phyloP scores from a whole-genome alignment of 768 basidiomycete genomes.

The Tulasnella sp. region DNA sequence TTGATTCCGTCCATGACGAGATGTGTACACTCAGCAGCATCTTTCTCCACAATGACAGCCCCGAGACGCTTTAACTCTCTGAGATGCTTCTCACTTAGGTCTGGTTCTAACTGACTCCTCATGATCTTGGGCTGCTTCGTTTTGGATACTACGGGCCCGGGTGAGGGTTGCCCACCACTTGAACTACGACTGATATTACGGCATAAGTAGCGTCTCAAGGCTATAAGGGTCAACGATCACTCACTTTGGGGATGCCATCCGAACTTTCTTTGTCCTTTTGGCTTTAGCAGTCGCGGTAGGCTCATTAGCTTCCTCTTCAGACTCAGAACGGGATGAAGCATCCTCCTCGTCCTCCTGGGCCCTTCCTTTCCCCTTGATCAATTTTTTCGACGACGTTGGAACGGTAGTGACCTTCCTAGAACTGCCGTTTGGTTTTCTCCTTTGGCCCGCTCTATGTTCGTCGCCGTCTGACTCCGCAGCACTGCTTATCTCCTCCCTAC shows the following conservation, averaged over 20 bases:
- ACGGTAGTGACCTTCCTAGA: not conserved
- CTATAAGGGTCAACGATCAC: too few species aligned
- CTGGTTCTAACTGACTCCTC: not conserved
- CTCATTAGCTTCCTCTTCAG: not conserved
- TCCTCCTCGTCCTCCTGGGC: not conserved
- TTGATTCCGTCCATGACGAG: slow-evolving; percentile 58
- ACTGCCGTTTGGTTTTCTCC: slow-evolving; percentile 2
- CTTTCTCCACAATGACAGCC: slow-evolving; percentile 43
- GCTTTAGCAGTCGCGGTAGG: not conserved
- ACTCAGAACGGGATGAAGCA: not conserved
- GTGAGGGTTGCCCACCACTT: not conserved
- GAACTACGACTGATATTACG: not conserved
- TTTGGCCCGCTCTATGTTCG: not conserved
- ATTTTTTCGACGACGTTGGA: not conserved
- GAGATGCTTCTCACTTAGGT: not conserved
- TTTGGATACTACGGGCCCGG: not conserved
- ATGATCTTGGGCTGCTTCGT: not conserved
- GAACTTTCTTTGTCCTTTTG: not conserved
- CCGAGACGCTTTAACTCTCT: slow-evolving; percentile 59
- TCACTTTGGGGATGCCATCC: not conserved
- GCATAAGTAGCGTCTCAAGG: too few species aligned
- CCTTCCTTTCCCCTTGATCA: not conserved
- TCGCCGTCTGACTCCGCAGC: slow-evolving; percentile 2
- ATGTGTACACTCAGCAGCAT: slow-evolving; percentile 65
- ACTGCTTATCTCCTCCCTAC: not conserved